These are phyloP conservation scores for Talaromyces sp. DNA, from an alignment of 2,329 filamentous ascomycete species.

Conservation along the genomic window DNA sequence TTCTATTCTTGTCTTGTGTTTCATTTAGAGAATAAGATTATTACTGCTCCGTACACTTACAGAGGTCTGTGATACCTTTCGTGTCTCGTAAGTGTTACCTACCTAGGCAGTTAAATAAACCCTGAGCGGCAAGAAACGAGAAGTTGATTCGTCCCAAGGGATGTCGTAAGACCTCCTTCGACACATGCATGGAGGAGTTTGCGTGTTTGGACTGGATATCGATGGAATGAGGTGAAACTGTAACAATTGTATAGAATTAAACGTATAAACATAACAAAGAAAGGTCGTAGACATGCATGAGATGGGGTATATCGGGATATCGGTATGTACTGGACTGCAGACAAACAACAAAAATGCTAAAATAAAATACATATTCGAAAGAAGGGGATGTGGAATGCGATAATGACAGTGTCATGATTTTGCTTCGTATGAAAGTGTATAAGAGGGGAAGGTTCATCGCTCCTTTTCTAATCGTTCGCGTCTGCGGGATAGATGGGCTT, in stretches of 20 bases:
- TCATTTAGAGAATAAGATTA: constrained; percentile 1
- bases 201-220: too few relatives aligned
- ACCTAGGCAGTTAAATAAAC: too few relatives aligned
- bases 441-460: neutral
- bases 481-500: constrained; percentile 63
- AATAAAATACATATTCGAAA: neutral
- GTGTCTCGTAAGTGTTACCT: too few relatives aligned
- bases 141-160: too few relatives aligned
- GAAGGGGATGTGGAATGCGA: neutral
- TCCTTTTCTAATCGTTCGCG: constrained; percentile 38
- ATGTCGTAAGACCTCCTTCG: too few relatives aligned
- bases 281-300: constrained; percentile 15
- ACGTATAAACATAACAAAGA: neutral
- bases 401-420: neutral
- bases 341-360: neutral
- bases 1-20: constrained; percentile 5
- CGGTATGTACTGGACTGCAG: neutral
- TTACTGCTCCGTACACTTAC: neutral
- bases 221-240: neutral
- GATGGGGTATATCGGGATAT: constrained; percentile 12
- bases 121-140: too few relatives aligned
- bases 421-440: neutral
- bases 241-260: neutral
- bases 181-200: too few relatives aligned
- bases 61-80: neutral